Conservation (phyloP, 495 filamentous ascomycete genomes). For the Aspergillus leporis region DNA sequence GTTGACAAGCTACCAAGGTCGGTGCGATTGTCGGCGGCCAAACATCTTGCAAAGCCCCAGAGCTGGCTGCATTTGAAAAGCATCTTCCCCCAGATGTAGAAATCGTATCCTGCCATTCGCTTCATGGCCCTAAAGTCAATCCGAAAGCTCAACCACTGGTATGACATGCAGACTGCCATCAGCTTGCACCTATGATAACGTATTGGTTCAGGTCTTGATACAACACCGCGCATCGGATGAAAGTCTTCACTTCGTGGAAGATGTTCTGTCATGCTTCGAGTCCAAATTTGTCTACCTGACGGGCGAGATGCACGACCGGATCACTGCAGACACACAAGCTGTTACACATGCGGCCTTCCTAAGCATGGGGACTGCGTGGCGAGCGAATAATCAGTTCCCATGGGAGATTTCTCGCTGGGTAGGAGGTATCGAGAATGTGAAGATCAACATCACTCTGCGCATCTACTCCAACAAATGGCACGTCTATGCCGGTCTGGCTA, state of each 20-base stretch:
- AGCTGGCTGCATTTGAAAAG: constrained; percentile 89
- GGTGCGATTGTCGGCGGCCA: constrained; percentile 95
- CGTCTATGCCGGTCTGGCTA: constrained; percentile 95
- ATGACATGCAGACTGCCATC: constrained; percentile 19
- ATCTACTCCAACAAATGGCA: constrained; percentile 99
- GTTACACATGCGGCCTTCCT: constrained; percentile 97
- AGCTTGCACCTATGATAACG: constrained; percentile 17
- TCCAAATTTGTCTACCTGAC: constrained; percentile 84
- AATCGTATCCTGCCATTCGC: constrained; percentile 94
- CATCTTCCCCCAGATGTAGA: constrained; percentile 86
- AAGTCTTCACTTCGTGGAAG: constrained; percentile 74
- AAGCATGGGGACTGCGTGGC: constrained; percentile 96
- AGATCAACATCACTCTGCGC: constrained; percentile 95
- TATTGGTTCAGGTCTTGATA: constrained; percentile 68
- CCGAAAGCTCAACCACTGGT: constrained; percentile 84
- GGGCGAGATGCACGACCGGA: constrained; percentile 86
- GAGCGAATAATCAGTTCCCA: constrained; percentile 87
- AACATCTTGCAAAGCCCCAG: constrained; percentile 96
- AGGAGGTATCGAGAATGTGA: constrained; percentile 97
- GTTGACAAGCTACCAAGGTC: constrained; percentile 76
- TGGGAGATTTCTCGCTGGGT: constrained; percentile 94
- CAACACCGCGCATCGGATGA: constrained; percentile 82
- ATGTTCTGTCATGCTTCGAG: constrained; percentile 75
- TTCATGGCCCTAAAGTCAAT: constrained; percentile 91
- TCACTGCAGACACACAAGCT: constrained; percentile 97